A percentile compares a stretch with the other conserved stretches of the same genome.
These are phyloP conservation scores for Grifola frondosa DNA, from an alignment of 1,284 basidiomycete genomes.

Conservation along the genomic window DNA sequence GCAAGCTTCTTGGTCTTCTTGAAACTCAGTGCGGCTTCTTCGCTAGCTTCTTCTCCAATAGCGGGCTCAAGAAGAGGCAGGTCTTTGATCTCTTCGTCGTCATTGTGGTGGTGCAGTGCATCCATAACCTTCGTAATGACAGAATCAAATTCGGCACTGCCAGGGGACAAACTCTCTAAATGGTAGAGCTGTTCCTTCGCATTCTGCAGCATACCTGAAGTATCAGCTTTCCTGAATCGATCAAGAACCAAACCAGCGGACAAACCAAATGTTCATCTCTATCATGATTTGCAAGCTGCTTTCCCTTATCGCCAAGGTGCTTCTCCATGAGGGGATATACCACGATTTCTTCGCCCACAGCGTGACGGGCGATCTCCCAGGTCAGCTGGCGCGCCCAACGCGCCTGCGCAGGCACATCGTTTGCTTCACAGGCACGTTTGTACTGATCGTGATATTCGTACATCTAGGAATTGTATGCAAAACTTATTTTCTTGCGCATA, in stretches of 20 bases:
- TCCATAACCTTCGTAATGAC: constrained; percentile 46
- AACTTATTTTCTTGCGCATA: neutral
- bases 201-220: constrained; percentile 22
- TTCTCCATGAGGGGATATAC: constrained; percentile 69
- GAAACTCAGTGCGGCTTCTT: constrained; percentile 47
- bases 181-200: constrained; percentile 51
- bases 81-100: constrained; percentile 56
- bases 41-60: constrained; percentile 42
- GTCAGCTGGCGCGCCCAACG: constrained; percentile 57
- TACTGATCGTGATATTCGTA: constrained; percentile 59
- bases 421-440: constrained; percentile 34
- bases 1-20: constrained; percentile 62
- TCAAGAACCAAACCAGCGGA: neutral
- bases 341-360: constrained; percentile 65
- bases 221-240: neutral
- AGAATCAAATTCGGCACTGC: constrained; percentile 42
- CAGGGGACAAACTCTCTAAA: constrained; percentile 44
- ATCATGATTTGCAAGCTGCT: constrained; percentile 55
- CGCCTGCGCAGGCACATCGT: constrained; percentile 47
- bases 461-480: too few relatives aligned
- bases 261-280: constrained; percentile 57
- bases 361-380: constrained; percentile 63
- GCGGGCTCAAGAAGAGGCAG: constrained; percentile 51
- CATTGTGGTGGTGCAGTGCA: constrained; percentile 51
- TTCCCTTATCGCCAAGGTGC: constrained; percentile 52